Conservation (phyloP, 805 yeast species). For the Priceomyces fermenticarens region DNA sequence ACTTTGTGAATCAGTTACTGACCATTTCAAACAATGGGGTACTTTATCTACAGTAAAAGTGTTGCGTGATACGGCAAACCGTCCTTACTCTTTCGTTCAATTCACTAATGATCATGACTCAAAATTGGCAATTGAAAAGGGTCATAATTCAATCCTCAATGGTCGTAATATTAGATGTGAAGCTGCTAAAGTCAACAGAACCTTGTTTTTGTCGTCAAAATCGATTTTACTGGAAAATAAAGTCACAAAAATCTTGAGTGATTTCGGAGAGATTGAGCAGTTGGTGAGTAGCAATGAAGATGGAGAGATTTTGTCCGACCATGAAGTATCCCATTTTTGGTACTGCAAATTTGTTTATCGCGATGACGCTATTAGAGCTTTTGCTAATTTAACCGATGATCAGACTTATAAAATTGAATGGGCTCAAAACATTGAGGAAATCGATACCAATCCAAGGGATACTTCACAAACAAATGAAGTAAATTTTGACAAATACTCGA, state of each 20-base stretch:
- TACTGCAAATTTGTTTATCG: constrained; percentile 75
- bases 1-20: constrained; percentile 62
- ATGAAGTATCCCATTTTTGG: constrained; percentile 48
- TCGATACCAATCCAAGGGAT: constrained; percentile 9
- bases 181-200: constrained; percentile 86
- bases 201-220: constrained; percentile 56
- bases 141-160: constrained; percentile 65
- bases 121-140: constrained; percentile 58
- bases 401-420: constrained; percentile 66
- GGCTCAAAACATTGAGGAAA: constrained; percentile 77
- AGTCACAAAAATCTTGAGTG: constrained; percentile 38
- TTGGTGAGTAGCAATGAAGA: constrained; percentile 41
- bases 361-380: constrained; percentile 86
- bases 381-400: constrained; percentile 60
- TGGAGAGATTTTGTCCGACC: constrained; percentile 20
- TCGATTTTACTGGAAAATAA: constrained; percentile 21
- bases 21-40: constrained; percentile 72
- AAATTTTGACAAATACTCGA: constrained; percentile 59
- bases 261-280: constrained; percentile 77
- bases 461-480: constrained; percentile 1
- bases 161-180: constrained; percentile 84
- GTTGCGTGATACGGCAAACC: constrained; percentile 69
- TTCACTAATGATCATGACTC: constrained; percentile 72
- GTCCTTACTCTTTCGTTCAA: constrained; percentile 94
- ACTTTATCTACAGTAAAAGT: constrained; percentile 72